These are phyloP conservation scores for Chlamydomonas reinhardtii DNA, from an alignment of 163 green algal genomes.

Conservation along the genomic window DNA sequence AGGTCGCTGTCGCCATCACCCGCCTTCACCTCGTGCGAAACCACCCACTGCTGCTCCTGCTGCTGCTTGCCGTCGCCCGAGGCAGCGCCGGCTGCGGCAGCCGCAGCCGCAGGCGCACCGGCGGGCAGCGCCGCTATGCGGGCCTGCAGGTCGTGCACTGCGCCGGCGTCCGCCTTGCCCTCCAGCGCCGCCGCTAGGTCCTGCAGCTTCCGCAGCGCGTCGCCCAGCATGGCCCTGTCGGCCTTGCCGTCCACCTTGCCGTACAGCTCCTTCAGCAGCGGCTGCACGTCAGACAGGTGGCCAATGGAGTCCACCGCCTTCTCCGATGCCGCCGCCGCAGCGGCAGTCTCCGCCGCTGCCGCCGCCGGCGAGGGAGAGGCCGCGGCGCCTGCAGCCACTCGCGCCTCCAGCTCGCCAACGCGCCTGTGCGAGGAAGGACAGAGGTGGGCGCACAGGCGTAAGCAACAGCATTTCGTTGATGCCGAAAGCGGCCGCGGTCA, in stretches of 20 bases:
- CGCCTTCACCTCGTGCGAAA: slow-evolving; percentile 22
- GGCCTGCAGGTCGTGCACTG: neutral
- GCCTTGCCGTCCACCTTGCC: slow-evolving; percentile 33
- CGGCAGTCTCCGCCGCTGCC: neutral
- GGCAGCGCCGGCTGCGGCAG: neutral
- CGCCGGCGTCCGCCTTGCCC: slow-evolving; percentile 15
- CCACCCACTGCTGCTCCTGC: slow-evolving; percentile 1
- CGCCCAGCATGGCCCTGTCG: neutral
- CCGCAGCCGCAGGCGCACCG: neutral
- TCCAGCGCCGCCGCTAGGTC: slow-evolving; percentile 24
- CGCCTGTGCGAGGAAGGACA: slow-evolving; percentile 17
- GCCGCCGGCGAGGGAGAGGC: neutral
- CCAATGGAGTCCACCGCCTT: slow-evolving; percentile 31
- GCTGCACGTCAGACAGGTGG: slow-evolving; percentile 28
- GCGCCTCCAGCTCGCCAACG: slow-evolving; percentile 28
- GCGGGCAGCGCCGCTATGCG: neutral
- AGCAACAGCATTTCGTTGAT: no score
- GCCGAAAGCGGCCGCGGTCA: no score
- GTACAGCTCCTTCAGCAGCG: slow-evolving; percentile 51
- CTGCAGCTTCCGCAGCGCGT: slow-evolving; percentile 5
- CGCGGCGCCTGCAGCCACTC: neutral
- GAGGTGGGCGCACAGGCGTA: no score
- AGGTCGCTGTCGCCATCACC: neutral
- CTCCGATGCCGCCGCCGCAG: neutral
- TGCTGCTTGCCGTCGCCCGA: neutral